Base-by-base conservation (phyloP, 148 eudicot species). In the Rhododendron williamsianum region DNA sequence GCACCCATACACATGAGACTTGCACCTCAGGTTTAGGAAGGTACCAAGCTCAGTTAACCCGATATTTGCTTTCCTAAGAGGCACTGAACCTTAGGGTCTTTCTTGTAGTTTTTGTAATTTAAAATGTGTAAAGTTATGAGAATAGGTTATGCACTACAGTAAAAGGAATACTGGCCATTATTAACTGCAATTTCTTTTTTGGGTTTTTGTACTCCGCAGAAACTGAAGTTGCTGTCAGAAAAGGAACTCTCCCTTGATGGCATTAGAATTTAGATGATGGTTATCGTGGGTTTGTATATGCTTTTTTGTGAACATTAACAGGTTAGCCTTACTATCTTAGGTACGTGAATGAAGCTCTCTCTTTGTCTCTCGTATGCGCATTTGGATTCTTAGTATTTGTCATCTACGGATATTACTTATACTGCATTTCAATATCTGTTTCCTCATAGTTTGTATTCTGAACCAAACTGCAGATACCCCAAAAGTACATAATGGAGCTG, bases 221-320 rank as follows among this genome's bases (percentile, higher is more conserved):
- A 94, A 85, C 84, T 94, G 87, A 94, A 94, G 90, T 65, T 89
- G 89, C 88, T 94, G 19, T 88, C 92, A 76, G 93, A 90, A 74
- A 86, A 88, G 76, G 91, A 89, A 45, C 87, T 89, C 30, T 88
- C 89, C 52, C 41, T 92, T 36, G 86, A 89, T 11, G 87, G 85
- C 80, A 86, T 92, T 33, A 84, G 82, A 81, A 89, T 92, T 63
- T 91, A 87, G 60, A 38, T 49, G 82, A 35, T 69, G 71, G 41
- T n/a, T 25, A 15, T 30, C 18, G 21, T 19, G 67, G 56, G 23
- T 27, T 33, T 60, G 58, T 67, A 65, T 67, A 78, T 71, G 80
- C 35, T 13, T 38, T 79, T 87, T 83, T 15, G 9, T 77, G 5
- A 13, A 52, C 73, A 77, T 51, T 51, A 25, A 51, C 82, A 56